Base-by-base conservation (phyloP, 2,329 filamentous ascomycete species). In the Paraconiothyrium sp. region DNA sequence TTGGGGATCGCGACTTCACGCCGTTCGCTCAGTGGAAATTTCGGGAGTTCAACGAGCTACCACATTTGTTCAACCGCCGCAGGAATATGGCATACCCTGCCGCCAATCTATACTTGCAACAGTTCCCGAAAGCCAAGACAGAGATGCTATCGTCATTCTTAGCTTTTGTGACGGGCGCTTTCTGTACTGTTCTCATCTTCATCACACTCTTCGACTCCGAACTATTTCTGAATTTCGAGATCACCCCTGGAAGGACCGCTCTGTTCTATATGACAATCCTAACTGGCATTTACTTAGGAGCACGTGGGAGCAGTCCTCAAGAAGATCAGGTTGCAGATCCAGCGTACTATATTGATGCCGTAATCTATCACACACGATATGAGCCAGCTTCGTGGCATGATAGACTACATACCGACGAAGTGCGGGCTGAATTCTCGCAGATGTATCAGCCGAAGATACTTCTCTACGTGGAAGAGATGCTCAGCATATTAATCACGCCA, bases 11-110 rank as follows among this genome's bases (percentile, higher is more conserved):
- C 44, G 90, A 93, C 67, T 99, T 97, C 75, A 98, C 94, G 0
- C 92, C 93, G 1, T 86, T 97, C 54, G 95, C 95, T 0, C 92
- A 97, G 76, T 99, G 95, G 95, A 98, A 97, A 72, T 97, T 99
- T 66, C 90, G 95, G 51, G 94, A 98, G 76, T 99, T 98, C 84
- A 99, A 99, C 72, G 95, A 99, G 78, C 85, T 99, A 1, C 90
- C 91, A 59, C 95, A 99, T 78, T 85, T 98, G 2, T 99, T 98
- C 72, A 88, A 93, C 62, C 92, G 94, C 66, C 89, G 95, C 22
- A 84, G 94, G 46, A 94, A 97, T 67, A 96, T 98, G 91, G 97
- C 95, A 0, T 93, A 95, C 73, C 94, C 94, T 0, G 97, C 93
- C 75, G 94, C 95, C 2, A 93, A 91, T 37, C 88, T 93, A 51